phyloP scores from a whole-genome alignment of 2,329 filamentous ascomycete species.

The Aspergillus unguis region DNA sequence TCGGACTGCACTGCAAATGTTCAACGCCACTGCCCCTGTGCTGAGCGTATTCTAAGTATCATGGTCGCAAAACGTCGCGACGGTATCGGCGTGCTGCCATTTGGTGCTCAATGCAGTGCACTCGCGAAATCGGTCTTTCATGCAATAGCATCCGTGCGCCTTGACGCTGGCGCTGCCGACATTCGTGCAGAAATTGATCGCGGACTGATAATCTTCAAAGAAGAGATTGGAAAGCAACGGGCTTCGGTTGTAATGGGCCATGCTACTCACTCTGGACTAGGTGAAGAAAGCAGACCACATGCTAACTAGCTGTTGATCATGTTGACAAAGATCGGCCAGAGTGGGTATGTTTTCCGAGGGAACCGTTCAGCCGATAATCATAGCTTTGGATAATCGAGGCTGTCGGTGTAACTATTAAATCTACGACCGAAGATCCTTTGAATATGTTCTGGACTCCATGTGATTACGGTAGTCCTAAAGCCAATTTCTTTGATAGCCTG shows the following conservation, averaged over 20 bases:
- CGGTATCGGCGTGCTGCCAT: constrained; percentile 17
- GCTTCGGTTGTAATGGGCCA: neutral
- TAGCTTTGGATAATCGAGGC: neutral
- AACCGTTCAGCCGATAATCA: neutral
- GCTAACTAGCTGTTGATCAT: neutral
- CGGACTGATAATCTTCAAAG: constrained; percentile 25
- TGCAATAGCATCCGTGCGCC: constrained; percentile 25
- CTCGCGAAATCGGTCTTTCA: constrained; percentile 33
- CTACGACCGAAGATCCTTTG: neutral
- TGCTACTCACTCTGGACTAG: neutral
- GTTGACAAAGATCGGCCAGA: neutral
- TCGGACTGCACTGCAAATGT: constrained; percentile 31
- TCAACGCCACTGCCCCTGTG: constrained; percentile 34
- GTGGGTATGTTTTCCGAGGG: neutral
- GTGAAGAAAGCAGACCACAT: neutral
- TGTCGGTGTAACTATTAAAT: neutral
- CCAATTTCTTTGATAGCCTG: neutral
- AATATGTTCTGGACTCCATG: neutral
- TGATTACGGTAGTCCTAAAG: neutral
- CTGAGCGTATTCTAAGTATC: constrained; percentile 32
- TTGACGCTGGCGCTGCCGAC: constrained; percentile 19
- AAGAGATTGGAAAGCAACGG: constrained; percentile 32
- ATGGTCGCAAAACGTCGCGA: constrained; percentile 24
- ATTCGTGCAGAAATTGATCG: constrained; percentile 24
- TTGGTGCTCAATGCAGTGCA: constrained; percentile 23